Conservation (phyloP, 805 yeast species). For the Lachancea kluyveri region DNA sequence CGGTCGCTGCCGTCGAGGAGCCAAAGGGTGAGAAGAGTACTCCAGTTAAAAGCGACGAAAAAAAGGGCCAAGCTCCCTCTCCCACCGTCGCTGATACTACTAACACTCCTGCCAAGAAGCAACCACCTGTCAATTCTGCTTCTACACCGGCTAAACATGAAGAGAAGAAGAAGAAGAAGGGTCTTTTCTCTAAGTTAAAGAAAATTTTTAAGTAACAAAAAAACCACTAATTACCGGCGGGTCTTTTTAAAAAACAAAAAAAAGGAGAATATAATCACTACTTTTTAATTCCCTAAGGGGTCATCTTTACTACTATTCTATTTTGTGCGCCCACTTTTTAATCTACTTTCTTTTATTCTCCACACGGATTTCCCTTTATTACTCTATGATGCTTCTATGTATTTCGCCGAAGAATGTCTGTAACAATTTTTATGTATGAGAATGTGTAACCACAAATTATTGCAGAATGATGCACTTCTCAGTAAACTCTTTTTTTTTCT, state of each 20-base stretch:
- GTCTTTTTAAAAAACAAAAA: neutral
- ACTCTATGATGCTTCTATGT: too few species aligned
- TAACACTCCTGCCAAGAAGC: slow-evolving; percentile 3
- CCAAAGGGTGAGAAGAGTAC: slow-evolving; percentile 23
- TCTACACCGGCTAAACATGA: slow-evolving; percentile 4
- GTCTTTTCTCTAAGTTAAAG: slow-evolving; percentile 19
- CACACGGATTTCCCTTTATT: too few species aligned
- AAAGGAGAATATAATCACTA: neutral
- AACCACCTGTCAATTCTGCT: slow-evolving; percentile 3
- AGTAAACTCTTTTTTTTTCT: too few species aligned
- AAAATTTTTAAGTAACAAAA: slow-evolving; percentile 12
- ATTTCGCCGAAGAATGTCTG: too few species aligned
- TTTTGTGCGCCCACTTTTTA: too few species aligned
- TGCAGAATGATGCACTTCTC: too few species aligned
- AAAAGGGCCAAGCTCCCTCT: slow-evolving; percentile 16
- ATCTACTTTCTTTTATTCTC: too few species aligned
- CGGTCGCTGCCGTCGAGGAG: slow-evolving; percentile 21
- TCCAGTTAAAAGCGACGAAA: slow-evolving; percentile 22
- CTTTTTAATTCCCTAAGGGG: neutral
- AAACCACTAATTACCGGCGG: too few species aligned
- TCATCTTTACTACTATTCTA: too few species aligned
- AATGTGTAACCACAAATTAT: too few species aligned
- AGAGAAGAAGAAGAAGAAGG: slow-evolving; percentile 18
- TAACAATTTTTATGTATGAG: too few species aligned
- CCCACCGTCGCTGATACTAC: slow-evolving; percentile 5